phyloP scores from a whole-genome alignment of 257 asterid species.

The Nicotiana benthamiana region DNA sequence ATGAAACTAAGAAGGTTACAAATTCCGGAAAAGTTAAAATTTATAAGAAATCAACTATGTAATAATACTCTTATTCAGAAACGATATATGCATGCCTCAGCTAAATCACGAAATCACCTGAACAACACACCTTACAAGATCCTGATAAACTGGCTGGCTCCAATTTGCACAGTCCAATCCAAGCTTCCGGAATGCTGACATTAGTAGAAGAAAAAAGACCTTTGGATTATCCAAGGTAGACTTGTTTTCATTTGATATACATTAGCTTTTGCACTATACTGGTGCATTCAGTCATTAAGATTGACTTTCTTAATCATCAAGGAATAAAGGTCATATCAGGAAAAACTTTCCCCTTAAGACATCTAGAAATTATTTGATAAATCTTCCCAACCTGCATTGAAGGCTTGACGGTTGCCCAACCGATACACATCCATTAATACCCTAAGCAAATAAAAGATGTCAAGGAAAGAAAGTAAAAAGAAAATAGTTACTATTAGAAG shows the following conservation, averaged over 20 bases:
- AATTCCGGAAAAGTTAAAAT: neutral
- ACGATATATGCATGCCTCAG: neutral
- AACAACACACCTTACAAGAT: slow-evolving; percentile 64
- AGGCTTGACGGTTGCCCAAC: slow-evolving; percentile 69
- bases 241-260: neutral
- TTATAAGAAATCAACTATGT: neutral
- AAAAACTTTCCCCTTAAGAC: neutral
- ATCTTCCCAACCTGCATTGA: slow-evolving; percentile 55
- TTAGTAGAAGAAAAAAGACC: slow-evolving; percentile 24
- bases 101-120: slow-evolving; percentile 1
- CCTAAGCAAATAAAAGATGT: slow-evolving; percentile 37
- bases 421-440: slow-evolving; percentile 85
- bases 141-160: slow-evolving; percentile 85
- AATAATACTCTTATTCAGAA: neutral
- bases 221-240: neutral
- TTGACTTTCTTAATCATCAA: neutral
- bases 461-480: slow-evolving; percentile 2
- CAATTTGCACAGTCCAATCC: slow-evolving; percentile 99
- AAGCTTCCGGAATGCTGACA: slow-evolving; percentile 80
- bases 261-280: neutral
- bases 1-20: neutral
- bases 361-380: slow-evolving; percentile 6
- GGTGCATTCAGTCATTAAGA: neutral
- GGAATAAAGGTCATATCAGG: neutral
- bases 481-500: neutral